These are phyloP conservation scores for Penicillium glabrum DNA, from an alignment of 2,329 filamentous ascomycete genomes.

Conservation along the genomic window DNA sequence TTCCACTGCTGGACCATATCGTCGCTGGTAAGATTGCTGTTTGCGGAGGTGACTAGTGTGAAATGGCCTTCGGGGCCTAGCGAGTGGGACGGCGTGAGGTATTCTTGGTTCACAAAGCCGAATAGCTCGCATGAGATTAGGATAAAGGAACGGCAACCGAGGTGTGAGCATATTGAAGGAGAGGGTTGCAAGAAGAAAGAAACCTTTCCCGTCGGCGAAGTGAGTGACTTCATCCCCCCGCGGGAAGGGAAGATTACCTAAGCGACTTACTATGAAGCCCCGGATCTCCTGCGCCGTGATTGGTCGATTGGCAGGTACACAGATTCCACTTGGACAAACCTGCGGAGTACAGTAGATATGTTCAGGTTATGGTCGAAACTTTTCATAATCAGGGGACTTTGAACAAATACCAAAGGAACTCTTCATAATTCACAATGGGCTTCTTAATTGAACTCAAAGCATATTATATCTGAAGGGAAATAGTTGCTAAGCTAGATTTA, in stretches of 20 bases:
- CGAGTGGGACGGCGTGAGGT: slow-evolving; percentile 44
- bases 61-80: slow-evolving; percentile 32
- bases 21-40: slow-evolving; percentile 44
- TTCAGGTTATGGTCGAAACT: too few relatives aligned
- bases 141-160: slow-evolving; percentile 68
- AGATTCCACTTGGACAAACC: too few relatives aligned
- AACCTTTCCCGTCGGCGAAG: slow-evolving; percentile 23
- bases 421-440: too few relatives aligned
- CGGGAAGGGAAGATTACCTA: slow-evolving; percentile 5
- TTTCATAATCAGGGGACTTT: too few relatives aligned
- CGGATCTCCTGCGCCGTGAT: background rate
- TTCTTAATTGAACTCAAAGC: too few relatives aligned
- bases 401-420: too few relatives aligned
- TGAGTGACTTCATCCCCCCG: slow-evolving; percentile 23
- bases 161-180: slow-evolving; percentile 56
- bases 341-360: too few relatives aligned
- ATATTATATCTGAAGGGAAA: too few relatives aligned
- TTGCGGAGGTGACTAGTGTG: slow-evolving; percentile 36
- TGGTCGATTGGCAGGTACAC: background rate
- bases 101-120: slow-evolving; percentile 49
- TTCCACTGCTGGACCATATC: slow-evolving; percentile 48
- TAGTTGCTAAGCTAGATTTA: too few relatives aligned
- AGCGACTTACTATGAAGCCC: background rate
- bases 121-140: slow-evolving; percentile 62
- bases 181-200: slow-evolving; percentile 12